Evolutionary conservation across 73 alveolate genomes (phyloP).

Genomic region (Stentor roeselii): DNA sequence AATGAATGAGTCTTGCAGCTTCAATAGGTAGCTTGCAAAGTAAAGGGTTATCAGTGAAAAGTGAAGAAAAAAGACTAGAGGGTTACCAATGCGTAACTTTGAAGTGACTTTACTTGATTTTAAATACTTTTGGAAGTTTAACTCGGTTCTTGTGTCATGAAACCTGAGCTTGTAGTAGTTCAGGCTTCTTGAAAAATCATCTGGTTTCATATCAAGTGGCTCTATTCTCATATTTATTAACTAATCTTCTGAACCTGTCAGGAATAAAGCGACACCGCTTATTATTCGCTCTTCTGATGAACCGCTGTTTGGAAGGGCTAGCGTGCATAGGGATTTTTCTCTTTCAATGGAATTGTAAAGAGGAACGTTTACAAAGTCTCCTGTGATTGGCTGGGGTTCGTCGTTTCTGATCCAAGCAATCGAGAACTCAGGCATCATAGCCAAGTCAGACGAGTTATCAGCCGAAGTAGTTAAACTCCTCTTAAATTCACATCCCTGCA

Average conservation of each 20-base stretch:
- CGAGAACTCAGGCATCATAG: conserved; percentile 56
- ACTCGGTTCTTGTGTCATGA: no score
- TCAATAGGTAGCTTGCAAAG: no score
- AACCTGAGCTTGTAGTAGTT: no score
- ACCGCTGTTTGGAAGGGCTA: conserved; percentile 59
- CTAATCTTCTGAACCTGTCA: conserved; percentile 10
- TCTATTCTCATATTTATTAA: no score
- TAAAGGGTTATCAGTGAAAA: no score
- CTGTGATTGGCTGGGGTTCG: conserved; percentile 54
- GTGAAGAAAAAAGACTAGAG: no score
- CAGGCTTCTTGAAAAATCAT: no score
- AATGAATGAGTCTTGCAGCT: no score
- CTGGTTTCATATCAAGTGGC: no score
- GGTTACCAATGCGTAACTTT: no score
- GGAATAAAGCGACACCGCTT: conserved; percentile 55
- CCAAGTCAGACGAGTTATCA: conserved; percentile 58
- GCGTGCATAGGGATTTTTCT: conserved; percentile 61
- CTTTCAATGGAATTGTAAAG: conserved; percentile 62
- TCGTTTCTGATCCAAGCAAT: conserved; percentile 67
- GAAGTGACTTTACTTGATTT: no score
- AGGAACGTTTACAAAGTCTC: conserved; percentile 48
- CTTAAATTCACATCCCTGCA: conserved; percentile 79
- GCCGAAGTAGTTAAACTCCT: conserved; percentile 52
- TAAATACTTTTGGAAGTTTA: no score
- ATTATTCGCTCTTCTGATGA: conserved; percentile 49